Evolutionary conservation across 148 eudicot genomes (phyloP).

Genomic region (Heliosperma pusillum): DNA sequence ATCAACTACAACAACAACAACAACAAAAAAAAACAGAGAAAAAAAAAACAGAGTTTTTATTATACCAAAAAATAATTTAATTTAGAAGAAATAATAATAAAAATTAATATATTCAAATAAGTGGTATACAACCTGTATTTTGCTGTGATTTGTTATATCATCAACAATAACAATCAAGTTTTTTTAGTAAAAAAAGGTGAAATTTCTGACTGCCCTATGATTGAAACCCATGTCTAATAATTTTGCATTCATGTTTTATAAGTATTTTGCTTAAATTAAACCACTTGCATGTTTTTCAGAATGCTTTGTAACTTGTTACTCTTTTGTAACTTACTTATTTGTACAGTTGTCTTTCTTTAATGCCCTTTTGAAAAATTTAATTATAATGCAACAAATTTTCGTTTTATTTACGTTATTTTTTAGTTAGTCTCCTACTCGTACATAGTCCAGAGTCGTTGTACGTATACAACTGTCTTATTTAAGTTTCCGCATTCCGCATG

Average conservation of each 20-base stretch:
- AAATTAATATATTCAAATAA: slow-evolving; percentile 8
- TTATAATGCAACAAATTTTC: not conserved
- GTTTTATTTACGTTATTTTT: not conserved
- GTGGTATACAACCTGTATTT: slow-evolving; percentile 20
- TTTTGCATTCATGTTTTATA: not conserved
- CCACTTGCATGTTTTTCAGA: slow-evolving; percentile 33
- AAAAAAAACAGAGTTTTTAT: slow-evolving; percentile 11
- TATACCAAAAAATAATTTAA: not conserved
- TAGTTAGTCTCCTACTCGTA: no score
- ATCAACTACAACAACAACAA: not conserved
- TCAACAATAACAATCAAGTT: not conserved
- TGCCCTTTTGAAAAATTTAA: not conserved
- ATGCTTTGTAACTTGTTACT: slow-evolving; percentile 41
- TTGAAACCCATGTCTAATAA: slow-evolving; percentile 20
- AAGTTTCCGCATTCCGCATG: not conserved
- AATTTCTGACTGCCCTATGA: slow-evolving; percentile 21
- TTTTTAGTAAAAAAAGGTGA: slow-evolving; percentile 6
- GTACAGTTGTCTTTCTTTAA: slow-evolving; percentile 31
- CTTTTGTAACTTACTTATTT: slow-evolving; percentile 12
- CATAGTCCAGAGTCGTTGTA: no score
- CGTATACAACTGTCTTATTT: no score
- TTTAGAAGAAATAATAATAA: not conserved
- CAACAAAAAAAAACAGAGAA: not conserved
- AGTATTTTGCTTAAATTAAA: no score
- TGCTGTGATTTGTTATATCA: slow-evolving; percentile 6